Evolutionary conservation across 2,329 filamentous ascomycete species (phyloP).

Genomic region (Nigrograna mackinnonii): DNA sequence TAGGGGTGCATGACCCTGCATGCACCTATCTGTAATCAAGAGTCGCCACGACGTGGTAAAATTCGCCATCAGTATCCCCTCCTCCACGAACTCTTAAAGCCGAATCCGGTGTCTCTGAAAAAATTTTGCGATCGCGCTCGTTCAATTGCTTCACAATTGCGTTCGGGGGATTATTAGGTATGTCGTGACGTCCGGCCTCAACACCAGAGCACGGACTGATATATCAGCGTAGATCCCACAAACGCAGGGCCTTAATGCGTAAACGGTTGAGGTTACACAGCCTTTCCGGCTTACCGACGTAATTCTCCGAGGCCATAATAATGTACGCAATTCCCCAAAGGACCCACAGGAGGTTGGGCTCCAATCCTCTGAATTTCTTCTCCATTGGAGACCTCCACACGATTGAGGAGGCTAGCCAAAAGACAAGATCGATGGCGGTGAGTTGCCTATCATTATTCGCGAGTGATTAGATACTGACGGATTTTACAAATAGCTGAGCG

Average conservation of each 20-base stretch:
- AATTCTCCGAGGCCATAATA: constrained; percentile 10
- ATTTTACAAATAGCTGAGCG: neutral
- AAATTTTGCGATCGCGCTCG: neutral
- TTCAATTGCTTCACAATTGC: constrained; percentile 1
- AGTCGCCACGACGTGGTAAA: constrained; percentile 11
- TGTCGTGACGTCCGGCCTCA: neutral
- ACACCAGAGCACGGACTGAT: constrained; percentile 7
- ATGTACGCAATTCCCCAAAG: neutral
- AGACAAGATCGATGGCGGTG: constrained; percentile 7
- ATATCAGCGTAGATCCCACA: constrained; percentile 5
- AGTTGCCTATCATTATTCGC: constrained; percentile 1
- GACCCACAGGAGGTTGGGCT: constrained; percentile 5
- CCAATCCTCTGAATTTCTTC: constrained; percentile 12
- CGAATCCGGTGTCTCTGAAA: neutral
- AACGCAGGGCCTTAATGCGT: constrained; percentile 7
- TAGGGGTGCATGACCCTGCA: constrained; percentile 7
- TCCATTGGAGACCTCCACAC: constrained; percentile 10
- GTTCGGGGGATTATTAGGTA: constrained; percentile 8
- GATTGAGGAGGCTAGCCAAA: constrained; percentile 4
- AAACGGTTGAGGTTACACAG: constrained; percentile 5
- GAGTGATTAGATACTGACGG: neutral
- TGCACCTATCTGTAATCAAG: constrained; percentile 6
- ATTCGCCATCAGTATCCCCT: constrained; percentile 1
- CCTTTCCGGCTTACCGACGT: constrained; percentile 9
- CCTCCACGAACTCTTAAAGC: constrained; percentile 2